Conservation (phyloP, 139 green algal species). For the Chlorella vulgaris region DNA sequence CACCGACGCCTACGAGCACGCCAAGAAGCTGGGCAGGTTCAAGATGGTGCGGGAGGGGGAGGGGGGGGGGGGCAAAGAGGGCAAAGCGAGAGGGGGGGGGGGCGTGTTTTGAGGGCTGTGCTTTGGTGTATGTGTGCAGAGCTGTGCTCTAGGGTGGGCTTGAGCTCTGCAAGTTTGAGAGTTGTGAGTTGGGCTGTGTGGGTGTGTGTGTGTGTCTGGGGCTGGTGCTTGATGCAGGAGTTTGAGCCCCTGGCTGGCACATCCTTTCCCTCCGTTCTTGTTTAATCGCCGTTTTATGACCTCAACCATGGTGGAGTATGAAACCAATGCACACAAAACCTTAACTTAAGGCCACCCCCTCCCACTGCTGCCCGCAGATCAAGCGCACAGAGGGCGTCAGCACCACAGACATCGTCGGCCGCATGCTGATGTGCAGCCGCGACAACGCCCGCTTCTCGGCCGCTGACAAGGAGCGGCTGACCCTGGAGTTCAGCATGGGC, state of each 20-base stretch:
- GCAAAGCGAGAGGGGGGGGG: too few relatives aligned
- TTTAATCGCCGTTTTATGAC: too few relatives aligned
- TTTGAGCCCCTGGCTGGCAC: not conserved
- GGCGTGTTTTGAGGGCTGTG: too few relatives aligned
- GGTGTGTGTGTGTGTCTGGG: not conserved
- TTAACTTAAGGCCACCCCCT: not conserved
- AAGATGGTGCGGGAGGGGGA: constrained; percentile 54
- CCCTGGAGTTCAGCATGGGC: constrained; percentile 25
- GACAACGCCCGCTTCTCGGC: constrained; percentile 63
- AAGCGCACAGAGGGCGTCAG: constrained; percentile 98
- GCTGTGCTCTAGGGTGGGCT: too few relatives aligned
- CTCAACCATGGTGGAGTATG: not conserved
- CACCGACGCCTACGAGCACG: constrained; percentile 95
- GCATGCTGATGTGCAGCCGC: constrained; percentile 93
- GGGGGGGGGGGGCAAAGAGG: not conserved
- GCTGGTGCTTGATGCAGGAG: not conserved
- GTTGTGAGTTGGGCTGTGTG: too few relatives aligned
- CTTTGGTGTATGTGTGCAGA: too few relatives aligned
- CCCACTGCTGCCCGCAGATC: constrained; percentile 64
- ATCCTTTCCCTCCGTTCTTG: too few relatives aligned
- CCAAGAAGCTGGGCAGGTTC: constrained; percentile 92
- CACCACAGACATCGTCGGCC: constrained; percentile 98
- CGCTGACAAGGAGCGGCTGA: constrained; percentile 13
- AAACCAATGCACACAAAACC: not conserved
- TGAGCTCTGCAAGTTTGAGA: too few relatives aligned